Evolutionary conservation across 2,329 filamentous ascomycete genomes (phyloP).

Genomic region (Alternaria postmessia): DNA sequence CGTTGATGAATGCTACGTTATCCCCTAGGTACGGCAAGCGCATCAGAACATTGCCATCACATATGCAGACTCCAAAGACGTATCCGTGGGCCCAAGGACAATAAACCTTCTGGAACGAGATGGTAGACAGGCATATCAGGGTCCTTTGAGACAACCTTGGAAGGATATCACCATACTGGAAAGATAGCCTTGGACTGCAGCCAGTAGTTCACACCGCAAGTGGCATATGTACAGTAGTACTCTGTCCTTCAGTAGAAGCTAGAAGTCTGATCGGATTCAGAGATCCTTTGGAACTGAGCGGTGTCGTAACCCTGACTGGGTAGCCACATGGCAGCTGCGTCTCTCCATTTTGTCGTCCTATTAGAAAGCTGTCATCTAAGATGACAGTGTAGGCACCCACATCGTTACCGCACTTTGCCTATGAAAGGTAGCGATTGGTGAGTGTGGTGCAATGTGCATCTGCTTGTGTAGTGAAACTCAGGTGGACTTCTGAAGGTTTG

Average conservation of each 20-base stretch:
- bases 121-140: no score
- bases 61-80: not conserved
- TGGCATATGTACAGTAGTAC: not conserved
- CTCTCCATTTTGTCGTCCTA: not conserved
- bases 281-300: not conserved
- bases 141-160: not conserved
- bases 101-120: not conserved
- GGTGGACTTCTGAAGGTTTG: not conserved
- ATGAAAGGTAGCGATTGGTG: not conserved
- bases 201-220: not conserved
- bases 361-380: not conserved
- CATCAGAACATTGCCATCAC: not conserved
- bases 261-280: no score
- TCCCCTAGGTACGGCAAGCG: not conserved
- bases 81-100: not conserved
- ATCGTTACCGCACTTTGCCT: not conserved
- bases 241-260: not conserved
- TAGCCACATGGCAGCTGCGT: not conserved
- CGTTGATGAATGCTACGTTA: not conserved
- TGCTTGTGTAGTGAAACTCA: not conserved
- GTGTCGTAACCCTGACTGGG: not conserved
- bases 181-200: not conserved
- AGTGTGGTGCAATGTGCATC: not conserved
- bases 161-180: not conserved
- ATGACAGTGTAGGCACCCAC: not conserved